Evolutionary conservation across 768 basidiomycete genomes (phyloP).

Genomic region (Trametes coccinea): DNA sequence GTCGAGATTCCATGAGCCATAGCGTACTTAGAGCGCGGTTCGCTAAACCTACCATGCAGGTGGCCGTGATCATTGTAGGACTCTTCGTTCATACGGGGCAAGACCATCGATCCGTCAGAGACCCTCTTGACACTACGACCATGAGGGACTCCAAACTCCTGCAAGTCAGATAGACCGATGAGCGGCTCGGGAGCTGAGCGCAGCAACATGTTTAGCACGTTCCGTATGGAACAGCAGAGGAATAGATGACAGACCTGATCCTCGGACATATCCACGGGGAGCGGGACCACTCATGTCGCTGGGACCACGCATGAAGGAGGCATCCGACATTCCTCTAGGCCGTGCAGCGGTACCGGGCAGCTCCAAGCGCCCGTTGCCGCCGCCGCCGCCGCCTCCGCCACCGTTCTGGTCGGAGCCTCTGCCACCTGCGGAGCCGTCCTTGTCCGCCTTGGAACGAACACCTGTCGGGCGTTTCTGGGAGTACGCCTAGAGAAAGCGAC

Average conservation of each 20-base stretch:
- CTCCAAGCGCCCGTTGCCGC: constrained; percentile 38
- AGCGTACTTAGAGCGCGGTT: background rate
- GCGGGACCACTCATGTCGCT: constrained; percentile 26
- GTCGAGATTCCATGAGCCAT: background rate
- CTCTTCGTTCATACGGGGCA: constrained; percentile 14
- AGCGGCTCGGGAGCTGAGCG: constrained; percentile 5
- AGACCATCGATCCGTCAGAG: constrained; percentile 6
- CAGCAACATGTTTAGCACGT: background rate
- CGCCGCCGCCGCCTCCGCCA: constrained; percentile 38
- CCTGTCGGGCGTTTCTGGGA: constrained; percentile 70
- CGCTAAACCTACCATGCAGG: background rate
- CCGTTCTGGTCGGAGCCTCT: constrained; percentile 19
- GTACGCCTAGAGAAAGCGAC: constrained; percentile 56
- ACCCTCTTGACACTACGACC: constrained; percentile 2
- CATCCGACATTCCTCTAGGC: constrained; percentile 76
- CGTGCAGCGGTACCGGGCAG: constrained; percentile 40
- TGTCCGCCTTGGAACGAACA: constrained; percentile 48
- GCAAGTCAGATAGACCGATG: constrained; percentile 2
- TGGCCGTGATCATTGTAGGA: background rate
- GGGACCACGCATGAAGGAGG: constrained; percentile 38
- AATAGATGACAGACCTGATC: background rate
- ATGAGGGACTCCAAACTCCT: constrained; percentile 15
- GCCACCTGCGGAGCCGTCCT: constrained; percentile 37
- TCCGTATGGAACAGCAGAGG: too few species aligned
- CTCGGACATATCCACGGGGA: constrained; percentile 9